Conservation (phyloP, 2,329 filamentous ascomycete species). For the Claviceps purpurea region DNA sequence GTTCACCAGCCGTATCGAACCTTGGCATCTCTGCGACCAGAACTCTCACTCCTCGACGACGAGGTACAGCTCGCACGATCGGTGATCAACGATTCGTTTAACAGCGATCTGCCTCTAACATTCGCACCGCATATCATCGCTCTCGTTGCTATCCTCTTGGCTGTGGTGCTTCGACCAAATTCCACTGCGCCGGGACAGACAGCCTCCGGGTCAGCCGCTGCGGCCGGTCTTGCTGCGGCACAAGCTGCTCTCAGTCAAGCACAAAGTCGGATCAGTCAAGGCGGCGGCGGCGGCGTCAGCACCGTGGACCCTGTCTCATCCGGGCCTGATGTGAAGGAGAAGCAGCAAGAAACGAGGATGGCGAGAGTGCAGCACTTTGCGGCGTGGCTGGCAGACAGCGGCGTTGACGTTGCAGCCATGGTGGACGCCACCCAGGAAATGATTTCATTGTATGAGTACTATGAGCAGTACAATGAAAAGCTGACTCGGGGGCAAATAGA, state of each 20-base stretch:
- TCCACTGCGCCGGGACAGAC: slow-evolving; percentile 16
- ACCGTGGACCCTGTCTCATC: slow-evolving; percentile 2
- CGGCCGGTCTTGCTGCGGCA: slow-evolving; percentile 34
- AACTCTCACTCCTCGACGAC: slow-evolving; percentile 61
- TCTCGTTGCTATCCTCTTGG: slow-evolving; percentile 72
- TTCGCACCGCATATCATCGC: slow-evolving; percentile 79
- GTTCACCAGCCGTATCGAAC: slow-evolving; percentile 84
- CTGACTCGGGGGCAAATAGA: slow-evolving; percentile 44
- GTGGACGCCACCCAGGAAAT: slow-evolving; percentile 87
- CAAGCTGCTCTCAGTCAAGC: slow-evolving; percentile 35
- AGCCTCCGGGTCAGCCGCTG: slow-evolving; percentile 17
- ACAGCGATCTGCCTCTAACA: slow-evolving; percentile 79
- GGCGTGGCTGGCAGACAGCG: slow-evolving; percentile 75
- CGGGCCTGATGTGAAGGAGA: slow-evolving; percentile 29
- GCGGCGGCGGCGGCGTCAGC: slow-evolving; percentile 1
- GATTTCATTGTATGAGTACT: slow-evolving; percentile 71
- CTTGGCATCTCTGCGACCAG: slow-evolving; percentile 54
- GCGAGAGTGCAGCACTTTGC: slow-evolving; percentile 54
- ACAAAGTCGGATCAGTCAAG: slow-evolving; percentile 20
- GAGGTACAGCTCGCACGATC: slow-evolving; percentile 67
- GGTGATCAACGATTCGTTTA: slow-evolving; percentile 83
- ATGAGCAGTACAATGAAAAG: slow-evolving; percentile 49
- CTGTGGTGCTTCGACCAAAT: slow-evolving; percentile 63
- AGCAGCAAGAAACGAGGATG: slow-evolving; percentile 40
- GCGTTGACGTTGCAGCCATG: slow-evolving; percentile 69